Percentiles rank a stretch among this genome's conserved stretches.
Conservation (phyloP, 129 eudicot species). For the Mikania micrantha region DNA sequence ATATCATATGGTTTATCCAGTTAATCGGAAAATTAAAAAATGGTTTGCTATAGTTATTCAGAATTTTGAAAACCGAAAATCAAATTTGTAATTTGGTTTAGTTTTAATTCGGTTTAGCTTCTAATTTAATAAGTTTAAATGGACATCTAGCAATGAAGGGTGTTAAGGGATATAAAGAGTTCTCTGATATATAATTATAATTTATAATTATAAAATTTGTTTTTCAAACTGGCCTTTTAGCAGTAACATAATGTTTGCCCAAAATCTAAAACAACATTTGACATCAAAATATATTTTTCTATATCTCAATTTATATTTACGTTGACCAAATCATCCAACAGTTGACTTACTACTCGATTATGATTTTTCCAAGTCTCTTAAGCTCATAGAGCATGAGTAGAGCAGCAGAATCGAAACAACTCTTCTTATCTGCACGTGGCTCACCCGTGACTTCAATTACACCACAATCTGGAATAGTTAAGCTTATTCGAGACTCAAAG, state of each 20-base stretch:
- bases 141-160: too few species aligned
- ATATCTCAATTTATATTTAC: not conserved
- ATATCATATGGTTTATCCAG: too few species aligned
- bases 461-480: constrained; percentile 56
- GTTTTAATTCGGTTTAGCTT: too few species aligned
- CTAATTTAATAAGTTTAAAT: too few species aligned
- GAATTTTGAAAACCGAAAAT: too few species aligned
- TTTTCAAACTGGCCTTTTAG: too few species aligned
- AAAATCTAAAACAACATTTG: not conserved
- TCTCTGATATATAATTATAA: too few species aligned
- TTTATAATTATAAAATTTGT: too few species aligned
- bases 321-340: not conserved
- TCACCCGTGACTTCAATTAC: constrained; percentile 47
- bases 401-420: constrained; percentile 76
- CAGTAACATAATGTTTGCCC: not conserved
- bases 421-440: constrained; percentile 71
- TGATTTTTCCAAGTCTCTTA: constrained; percentile 37
- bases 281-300: constrained; percentile 4
- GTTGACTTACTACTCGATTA: constrained; percentile 19
- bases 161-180: too few species aligned
- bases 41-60: too few species aligned
- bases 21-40: too few species aligned
- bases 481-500: constrained; percentile 44
- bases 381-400: constrained; percentile 62
- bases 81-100: too few species aligned